These are phyloP conservation scores for Thraustotheca clavata DNA, from an alignment of 352 stramenopile genomes.

Conservation along the genomic window DNA sequence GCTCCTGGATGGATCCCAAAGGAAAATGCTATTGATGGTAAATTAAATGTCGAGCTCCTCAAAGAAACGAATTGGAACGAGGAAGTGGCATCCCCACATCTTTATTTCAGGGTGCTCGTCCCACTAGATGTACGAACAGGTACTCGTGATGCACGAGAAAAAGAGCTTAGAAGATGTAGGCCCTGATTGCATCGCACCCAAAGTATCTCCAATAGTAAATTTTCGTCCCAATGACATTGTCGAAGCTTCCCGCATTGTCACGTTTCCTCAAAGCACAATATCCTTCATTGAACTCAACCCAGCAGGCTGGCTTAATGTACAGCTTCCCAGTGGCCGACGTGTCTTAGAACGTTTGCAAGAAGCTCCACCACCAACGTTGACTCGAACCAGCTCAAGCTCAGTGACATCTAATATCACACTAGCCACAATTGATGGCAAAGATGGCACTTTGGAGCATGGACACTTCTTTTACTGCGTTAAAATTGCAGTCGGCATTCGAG, in stretches of 20 bases:
- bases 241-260: constrained; percentile 54
- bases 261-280: constrained; percentile 58
- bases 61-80: constrained; percentile 17
- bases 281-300: constrained; percentile 80
- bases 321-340: constrained; percentile 68
- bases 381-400: neutral
- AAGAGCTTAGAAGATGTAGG: constrained; percentile 19
- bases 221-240: constrained; percentile 81
- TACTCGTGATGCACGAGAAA: neutral
- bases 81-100: constrained; percentile 16
- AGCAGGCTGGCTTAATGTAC: constrained; percentile 75
- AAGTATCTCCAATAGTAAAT: constrained; percentile 55
- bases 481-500: constrained; percentile 73
- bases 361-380: constrained; percentile 25
- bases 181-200: constrained; percentile 58
- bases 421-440: constrained; percentile 6
- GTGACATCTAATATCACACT: constrained; percentile 6
- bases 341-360: constrained; percentile 59
- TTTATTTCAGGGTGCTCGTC: constrained; percentile 71
- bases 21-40: neutral
- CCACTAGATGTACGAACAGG: constrained; percentile 57
- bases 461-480: constrained; percentile 81
- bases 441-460: constrained; percentile 39
- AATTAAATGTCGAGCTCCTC: constrained; percentile 3
- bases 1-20: constrained; percentile 14